Evolutionary conservation across 306 rosid species (phyloP).

Genomic region (Dicorynia guianensis): DNA sequence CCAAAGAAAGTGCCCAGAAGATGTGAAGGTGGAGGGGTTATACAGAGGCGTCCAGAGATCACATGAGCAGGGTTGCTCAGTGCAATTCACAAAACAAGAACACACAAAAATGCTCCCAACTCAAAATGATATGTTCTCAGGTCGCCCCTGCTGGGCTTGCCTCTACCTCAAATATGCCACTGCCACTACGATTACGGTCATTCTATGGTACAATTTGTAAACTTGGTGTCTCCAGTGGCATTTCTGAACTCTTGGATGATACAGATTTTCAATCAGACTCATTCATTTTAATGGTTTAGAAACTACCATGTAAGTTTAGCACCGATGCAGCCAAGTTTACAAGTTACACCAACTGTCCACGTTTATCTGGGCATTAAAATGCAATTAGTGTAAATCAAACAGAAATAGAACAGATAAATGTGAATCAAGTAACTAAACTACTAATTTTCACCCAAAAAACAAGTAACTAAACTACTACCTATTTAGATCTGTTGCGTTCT

Average conservation of each 20-base stretch:
- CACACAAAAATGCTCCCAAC: too few species aligned
- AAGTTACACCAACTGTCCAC: too few species aligned
- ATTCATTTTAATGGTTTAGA: background rate
- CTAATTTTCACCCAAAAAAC: too few species aligned
- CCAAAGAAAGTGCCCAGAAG: background rate
- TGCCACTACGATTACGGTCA: background rate
- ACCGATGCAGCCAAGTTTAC: too few species aligned
- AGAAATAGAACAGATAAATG: background rate
- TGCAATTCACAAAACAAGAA: background rate
- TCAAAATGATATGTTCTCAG: slow-evolving; percentile 68
- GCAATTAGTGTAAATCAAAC: too few species aligned
- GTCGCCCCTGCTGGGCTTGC: slow-evolving; percentile 80
- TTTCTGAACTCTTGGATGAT: background rate
- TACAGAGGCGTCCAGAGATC: slow-evolving; percentile 69
- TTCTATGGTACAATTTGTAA: background rate
- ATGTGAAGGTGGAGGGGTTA: slow-evolving; percentile 52
- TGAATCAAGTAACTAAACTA: slow-evolving; percentile 27
- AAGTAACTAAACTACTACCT: background rate
- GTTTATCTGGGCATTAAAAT: too few species aligned
- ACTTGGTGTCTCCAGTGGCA: slow-evolving; percentile 27
- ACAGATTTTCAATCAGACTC: background rate
- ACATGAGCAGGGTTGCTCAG: slow-evolving; percentile 30
- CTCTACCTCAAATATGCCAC: slow-evolving; percentile 27
- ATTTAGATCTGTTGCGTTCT: too few species aligned
- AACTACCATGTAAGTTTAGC: background rate